These are phyloP conservation scores for Diutina catenulata DNA, from an alignment of 1,139 yeast genomes.

Conservation along the genomic window DNA sequence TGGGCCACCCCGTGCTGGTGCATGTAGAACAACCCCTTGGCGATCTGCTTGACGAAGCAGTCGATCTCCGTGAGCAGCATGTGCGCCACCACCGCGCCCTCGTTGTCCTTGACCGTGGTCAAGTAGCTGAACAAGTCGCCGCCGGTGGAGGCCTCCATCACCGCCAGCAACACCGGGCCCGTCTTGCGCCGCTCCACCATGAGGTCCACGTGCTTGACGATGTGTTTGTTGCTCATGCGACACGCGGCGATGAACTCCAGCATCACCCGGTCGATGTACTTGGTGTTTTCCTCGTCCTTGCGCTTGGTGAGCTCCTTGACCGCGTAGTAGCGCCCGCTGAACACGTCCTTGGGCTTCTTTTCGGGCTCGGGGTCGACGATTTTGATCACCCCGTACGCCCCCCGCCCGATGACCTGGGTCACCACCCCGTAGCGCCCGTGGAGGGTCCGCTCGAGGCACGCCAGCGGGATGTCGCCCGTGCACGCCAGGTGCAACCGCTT, in stretches of 20 bases:
- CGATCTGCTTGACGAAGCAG: slow-evolving; percentile 57
- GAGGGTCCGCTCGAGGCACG: slow-evolving; percentile 17
- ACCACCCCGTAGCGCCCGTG: slow-evolving; percentile 66
- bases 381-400: slow-evolving; percentile 79
- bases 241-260: slow-evolving; percentile 72
- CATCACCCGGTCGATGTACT: slow-evolving; percentile 57
- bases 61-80: slow-evolving; percentile 38
- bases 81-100: slow-evolving; percentile 4
- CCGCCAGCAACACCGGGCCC: slow-evolving; percentile 16
- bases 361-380: slow-evolving; percentile 44
- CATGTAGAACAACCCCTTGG: slow-evolving; percentile 54
- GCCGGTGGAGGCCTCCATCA: slow-evolving; percentile 69
- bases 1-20: slow-evolving; percentile 70
- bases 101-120: slow-evolving; percentile 7
- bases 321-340: slow-evolving; percentile 32
- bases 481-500: slow-evolving; percentile 12
- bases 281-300: slow-evolving; percentile 40
- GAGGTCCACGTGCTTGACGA: slow-evolving; percentile 57
- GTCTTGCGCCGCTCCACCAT: slow-evolving; percentile 20
- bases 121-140: slow-evolving; percentile 48
- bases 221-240: slow-evolving; percentile 56
- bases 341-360: slow-evolving; percentile 6
- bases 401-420: slow-evolving; percentile 72
- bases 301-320: slow-evolving; percentile 49
- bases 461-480: slow-evolving; percentile 6